These are phyloP conservation scores for Claviceps lovelessii DNA, from an alignment of 2,329 filamentous ascomycete species.

Conservation along the genomic window DNA sequence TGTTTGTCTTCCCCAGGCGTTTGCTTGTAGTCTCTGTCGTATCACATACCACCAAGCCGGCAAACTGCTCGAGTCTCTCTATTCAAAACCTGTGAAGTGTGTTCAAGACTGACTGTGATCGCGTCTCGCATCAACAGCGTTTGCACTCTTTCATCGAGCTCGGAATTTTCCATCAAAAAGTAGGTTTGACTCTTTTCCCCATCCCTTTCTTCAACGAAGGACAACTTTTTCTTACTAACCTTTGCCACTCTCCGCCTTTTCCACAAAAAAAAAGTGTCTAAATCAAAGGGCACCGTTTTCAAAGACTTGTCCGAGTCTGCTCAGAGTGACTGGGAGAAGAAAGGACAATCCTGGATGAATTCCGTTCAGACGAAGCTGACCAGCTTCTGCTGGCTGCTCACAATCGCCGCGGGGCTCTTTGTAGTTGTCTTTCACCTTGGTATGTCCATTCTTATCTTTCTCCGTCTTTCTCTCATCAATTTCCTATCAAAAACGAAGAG, in stretches of 20 bases:
- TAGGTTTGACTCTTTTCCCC: background rate
- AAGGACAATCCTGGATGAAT: background rate
- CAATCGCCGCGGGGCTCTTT: background rate
- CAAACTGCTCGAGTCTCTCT: slow-evolving; percentile 1
- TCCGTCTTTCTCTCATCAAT: background rate
- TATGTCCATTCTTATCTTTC: background rate
- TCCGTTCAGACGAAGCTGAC: slow-evolving; percentile 1
- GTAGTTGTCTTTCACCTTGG: slow-evolving; percentile 1
- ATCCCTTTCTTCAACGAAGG: background rate
- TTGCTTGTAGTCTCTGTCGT: background rate
- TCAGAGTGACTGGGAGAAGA: background rate
- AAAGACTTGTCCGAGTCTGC: background rate
- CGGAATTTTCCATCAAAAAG: background rate
- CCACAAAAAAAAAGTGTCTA: slow-evolving; percentile 3
- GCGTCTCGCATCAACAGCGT: background rate
- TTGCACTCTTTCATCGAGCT: background rate
- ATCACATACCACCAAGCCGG: slow-evolving; percentile 1
- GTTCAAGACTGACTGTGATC: background rate
- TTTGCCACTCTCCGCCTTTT: background rate
- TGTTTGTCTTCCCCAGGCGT: slow-evolving; percentile 1
- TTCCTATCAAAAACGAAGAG: background rate
- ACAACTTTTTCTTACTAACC: background rate
- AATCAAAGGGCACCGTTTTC: background rate
- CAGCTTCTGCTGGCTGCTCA: slow-evolving; percentile 3
- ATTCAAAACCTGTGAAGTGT: background rate